Conservation (phyloP, 768 basidiomycete genomes). For the Leccinum boreale region DNA sequence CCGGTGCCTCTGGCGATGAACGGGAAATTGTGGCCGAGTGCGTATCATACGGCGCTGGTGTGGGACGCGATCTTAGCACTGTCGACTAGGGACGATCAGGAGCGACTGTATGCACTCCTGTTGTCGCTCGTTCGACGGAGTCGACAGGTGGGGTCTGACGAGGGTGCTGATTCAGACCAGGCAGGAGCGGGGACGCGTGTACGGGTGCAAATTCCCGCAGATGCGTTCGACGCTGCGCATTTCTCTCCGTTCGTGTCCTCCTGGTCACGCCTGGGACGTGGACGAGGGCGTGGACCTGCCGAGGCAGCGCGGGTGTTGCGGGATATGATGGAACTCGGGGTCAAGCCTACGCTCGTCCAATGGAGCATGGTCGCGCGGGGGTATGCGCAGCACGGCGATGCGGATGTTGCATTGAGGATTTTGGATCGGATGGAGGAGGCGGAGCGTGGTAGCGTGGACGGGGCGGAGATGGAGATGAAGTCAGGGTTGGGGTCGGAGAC, state of each 20-base stretch:
- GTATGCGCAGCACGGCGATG: too few species aligned
- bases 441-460: background rate
- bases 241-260: constrained; percentile 55
- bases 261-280: constrained; percentile 26
- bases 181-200: background rate
- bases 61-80: too few species aligned
- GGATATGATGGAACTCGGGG: constrained; percentile 42
- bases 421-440: too few species aligned
- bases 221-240: constrained; percentile 34
- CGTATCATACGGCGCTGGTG: too few species aligned
- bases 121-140: background rate
- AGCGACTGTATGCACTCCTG: background rate
- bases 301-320: constrained; percentile 39
- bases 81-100: background rate
- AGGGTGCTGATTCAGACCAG: background rate
- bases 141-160: background rate
- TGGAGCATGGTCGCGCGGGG: too few species aligned
- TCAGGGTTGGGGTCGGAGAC: background rate
- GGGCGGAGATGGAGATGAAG: background rate
- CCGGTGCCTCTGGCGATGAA: too few species aligned
- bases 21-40: too few species aligned
- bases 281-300: constrained; percentile 12
- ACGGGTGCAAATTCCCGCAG: constrained; percentile 21
- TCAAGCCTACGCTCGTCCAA: too few species aligned
- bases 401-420: too few species aligned